These are phyloP conservation scores for Sclerotinia glacialis DNA, from an alignment of 2,329 filamentous ascomycete species.

Conservation along the genomic window DNA sequence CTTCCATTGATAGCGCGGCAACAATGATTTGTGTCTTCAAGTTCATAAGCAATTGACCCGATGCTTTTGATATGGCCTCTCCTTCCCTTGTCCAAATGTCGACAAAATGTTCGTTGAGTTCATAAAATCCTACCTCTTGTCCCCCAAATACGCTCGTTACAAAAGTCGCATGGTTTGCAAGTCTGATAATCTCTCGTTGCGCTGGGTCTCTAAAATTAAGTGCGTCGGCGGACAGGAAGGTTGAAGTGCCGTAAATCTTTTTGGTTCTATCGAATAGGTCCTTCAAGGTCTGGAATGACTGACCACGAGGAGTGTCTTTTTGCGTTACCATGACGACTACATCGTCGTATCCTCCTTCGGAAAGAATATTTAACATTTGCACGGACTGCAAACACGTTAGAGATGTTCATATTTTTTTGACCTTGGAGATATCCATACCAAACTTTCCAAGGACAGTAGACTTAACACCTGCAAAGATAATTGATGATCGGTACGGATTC, in stretches of 20 bases:
- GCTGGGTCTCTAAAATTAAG: slow-evolving; percentile 50
- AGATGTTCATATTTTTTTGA: background rate
- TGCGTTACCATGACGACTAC: slow-evolving; percentile 56
- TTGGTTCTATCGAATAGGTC: slow-evolving; percentile 63
- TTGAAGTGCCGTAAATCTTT: slow-evolving; percentile 53
- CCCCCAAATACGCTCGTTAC: slow-evolving; percentile 62
- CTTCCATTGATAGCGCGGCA: slow-evolving; percentile 55
- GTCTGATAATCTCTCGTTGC: slow-evolving; percentile 59
- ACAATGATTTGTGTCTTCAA: slow-evolving; percentile 67
- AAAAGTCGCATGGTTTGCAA: slow-evolving; percentile 64
- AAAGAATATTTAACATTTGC: slow-evolving; percentile 56
- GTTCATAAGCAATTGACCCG: slow-evolving; percentile 59
- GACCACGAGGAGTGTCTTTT: slow-evolving; percentile 53
- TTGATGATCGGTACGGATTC: slow-evolving; percentile 32
- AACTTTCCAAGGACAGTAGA: slow-evolving; percentile 58
- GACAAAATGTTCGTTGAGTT: slow-evolving; percentile 61
- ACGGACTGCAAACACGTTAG: slow-evolving; percentile 46
- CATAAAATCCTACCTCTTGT: slow-evolving; percentile 61
- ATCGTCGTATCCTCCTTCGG: slow-evolving; percentile 55
- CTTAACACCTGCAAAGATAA: slow-evolving; percentile 53
- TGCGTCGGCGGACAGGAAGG: slow-evolving; percentile 53
- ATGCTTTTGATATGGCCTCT: slow-evolving; percentile 55
- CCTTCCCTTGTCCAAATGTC: slow-evolving; percentile 62
- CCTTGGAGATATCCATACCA: slow-evolving; percentile 44
- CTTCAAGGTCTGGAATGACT: slow-evolving; percentile 61